Evolutionary conservation across 129 eudicot genomes (phyloP).

Genomic region (Ambrosia artemisiifolia): DNA sequence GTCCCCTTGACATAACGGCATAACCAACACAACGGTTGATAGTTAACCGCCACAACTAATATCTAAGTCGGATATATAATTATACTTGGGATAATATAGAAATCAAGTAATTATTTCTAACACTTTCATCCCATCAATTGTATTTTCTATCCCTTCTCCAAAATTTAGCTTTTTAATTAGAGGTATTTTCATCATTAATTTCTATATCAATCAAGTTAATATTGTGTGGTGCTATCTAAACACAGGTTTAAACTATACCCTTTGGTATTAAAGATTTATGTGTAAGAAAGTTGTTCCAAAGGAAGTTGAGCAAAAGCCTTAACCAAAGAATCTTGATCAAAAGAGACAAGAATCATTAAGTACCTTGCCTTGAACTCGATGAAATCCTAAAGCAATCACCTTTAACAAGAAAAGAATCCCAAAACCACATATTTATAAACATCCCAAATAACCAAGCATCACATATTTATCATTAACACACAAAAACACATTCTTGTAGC

Average conservation of each 20-base stretch:
- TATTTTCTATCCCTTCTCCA: too few species aligned
- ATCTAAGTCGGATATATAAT: too few species aligned
- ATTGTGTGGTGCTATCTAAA: neutral
- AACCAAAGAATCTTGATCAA: slow-evolving; percentile 24
- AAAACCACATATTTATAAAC: slow-evolving; percentile 14
- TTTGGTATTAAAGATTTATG: neutral
- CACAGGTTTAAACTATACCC: neutral
- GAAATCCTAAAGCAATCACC: slow-evolving; percentile 8
- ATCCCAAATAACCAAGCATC: slow-evolving; percentile 9
- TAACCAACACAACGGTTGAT: too few species aligned
- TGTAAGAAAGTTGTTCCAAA: neutral
- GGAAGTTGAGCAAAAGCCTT: slow-evolving; percentile 25
- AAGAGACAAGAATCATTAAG: slow-evolving; percentile 25
- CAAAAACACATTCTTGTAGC: slow-evolving; percentile 15
- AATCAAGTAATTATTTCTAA: too few species aligned
- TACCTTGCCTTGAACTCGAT: slow-evolving; percentile 34
- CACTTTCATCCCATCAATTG: too few species aligned
- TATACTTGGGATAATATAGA: too few species aligned
- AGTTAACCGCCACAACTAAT: too few species aligned
- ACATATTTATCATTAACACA: neutral
- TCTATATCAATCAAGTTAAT: neutral
- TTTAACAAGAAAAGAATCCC: slow-evolving; percentile 36
- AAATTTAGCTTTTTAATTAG: too few species aligned
- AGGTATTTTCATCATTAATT: neutral
- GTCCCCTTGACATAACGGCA: too few species aligned